Percentiles rank a stretch among this genome's conserved stretches.
phyloP scores from a whole-genome alignment of 495 filamentous ascomycete species.

The Corynascus novoguineensis region DNA sequence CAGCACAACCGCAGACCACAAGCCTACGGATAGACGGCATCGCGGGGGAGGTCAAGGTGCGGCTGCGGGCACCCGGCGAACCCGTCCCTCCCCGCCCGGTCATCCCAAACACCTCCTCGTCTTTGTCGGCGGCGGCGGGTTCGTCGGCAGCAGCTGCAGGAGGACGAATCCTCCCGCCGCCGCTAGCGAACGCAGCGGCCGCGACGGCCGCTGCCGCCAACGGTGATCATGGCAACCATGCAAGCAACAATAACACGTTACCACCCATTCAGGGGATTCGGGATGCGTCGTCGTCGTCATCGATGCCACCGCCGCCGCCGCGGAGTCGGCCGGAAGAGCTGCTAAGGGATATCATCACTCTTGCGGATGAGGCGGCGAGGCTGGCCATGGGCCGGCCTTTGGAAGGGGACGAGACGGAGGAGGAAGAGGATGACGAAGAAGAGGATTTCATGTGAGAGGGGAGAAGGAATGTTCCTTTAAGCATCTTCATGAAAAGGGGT shows the following conservation, averaged over 20 bases:
- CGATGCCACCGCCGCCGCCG: constrained; percentile 5
- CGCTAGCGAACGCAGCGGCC: constrained; percentile 1
- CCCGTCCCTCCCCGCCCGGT: background rate
- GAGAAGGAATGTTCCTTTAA: constrained; percentile 43
- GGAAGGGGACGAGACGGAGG: constrained; percentile 43
- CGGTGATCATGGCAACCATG: background rate
- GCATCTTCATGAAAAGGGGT: constrained; percentile 43
- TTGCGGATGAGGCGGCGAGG: constrained; percentile 36
- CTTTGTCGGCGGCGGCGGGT: background rate
- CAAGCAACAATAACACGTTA: constrained; percentile 15
- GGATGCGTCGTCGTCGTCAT: background rate
- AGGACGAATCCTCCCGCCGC: constrained; percentile 6
- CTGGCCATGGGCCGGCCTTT: constrained; percentile 22
- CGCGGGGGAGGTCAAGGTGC: constrained; percentile 41
- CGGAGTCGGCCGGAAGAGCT: constrained; percentile 36
- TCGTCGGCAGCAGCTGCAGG: no score
- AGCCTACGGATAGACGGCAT: constrained; percentile 40
- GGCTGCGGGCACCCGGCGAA: constrained; percentile 26
- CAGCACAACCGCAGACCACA: constrained; percentile 13
- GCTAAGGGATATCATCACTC: constrained; percentile 37
- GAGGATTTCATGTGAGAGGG: constrained; percentile 40
- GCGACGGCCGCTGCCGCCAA: background rate
- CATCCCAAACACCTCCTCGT: background rate
- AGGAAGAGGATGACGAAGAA: constrained; percentile 44
- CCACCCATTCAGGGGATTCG: constrained; percentile 18